A percentile compares a stretch with the other conserved stretches of the same genome.
phyloP scores from a whole-genome alignment of 208 protist genomes.

The Leishmania guyanensis region DNA sequence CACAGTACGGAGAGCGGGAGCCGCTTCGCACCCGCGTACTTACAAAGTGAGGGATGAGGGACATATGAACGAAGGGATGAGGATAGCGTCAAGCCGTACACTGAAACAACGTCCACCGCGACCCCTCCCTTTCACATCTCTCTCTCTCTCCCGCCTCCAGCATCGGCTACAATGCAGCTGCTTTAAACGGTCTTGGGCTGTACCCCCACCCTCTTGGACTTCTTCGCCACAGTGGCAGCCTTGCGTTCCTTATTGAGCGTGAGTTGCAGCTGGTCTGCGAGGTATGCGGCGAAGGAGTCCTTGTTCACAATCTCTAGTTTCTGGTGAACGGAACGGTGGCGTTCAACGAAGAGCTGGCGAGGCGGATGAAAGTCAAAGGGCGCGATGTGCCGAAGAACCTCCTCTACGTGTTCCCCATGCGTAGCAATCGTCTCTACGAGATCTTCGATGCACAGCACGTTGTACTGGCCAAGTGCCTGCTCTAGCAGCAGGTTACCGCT shows the following conservation, averaged over 20 bases:
- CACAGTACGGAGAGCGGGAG: not conserved
- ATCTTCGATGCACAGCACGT: slow-evolving; percentile 90
- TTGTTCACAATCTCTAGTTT: slow-evolving; percentile 86
- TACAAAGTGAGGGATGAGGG: not conserved
- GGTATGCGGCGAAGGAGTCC: slow-evolving; percentile 86
- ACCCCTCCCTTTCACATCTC: not conserved
- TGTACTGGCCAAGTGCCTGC: slow-evolving; percentile 82
- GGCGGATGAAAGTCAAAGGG: slow-evolving; percentile 92
- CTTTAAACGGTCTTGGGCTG: slow-evolving; percentile 18
- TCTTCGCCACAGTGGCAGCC: slow-evolving; percentile 13
- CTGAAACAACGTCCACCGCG: not conserved
- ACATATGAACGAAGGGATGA: not conserved
- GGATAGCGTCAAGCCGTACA: not conserved
- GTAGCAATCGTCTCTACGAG: slow-evolving; percentile 76
- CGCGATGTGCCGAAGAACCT: slow-evolving; percentile 68
- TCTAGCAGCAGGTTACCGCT: slow-evolving; percentile 90
- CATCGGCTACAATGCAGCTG: not conserved
- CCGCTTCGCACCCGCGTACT: not conserved
- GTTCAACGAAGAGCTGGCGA: slow-evolving; percentile 86
- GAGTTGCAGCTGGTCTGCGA: slow-evolving; percentile 69
- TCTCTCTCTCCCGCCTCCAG: no score
- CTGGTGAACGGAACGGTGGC: slow-evolving; percentile 79
- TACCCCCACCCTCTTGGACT: not conserved
- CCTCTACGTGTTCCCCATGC: slow-evolving; percentile 66
- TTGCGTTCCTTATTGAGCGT: slow-evolving; percentile 47